Base-by-base conservation (phyloP, 306 rosid species). In the Ormosia semicastrata region DNA sequence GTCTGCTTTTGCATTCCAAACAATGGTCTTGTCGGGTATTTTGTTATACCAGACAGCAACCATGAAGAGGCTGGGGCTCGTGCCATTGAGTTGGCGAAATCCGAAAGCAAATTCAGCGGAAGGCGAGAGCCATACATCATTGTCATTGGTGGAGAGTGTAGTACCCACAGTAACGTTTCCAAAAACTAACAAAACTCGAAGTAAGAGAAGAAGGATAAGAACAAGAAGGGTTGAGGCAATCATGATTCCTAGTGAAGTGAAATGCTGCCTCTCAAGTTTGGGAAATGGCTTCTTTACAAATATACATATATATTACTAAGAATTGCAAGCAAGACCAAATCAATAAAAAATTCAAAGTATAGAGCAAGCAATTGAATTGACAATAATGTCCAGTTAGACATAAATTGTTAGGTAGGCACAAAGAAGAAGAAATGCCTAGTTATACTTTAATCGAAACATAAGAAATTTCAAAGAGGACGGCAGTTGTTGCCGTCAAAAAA, bases 21-120 rank as follows among this genome's bases (percentile, higher is more conserved):
- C 82, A 5, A 90, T 2, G 50, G 90, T 85, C 52, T 33, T 46
- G 14, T 88, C 85, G 0, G 87, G 82, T 49, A 92, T 74, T 6
- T 75, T 88, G 76, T 71, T 24, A 47, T 77, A 90, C 97, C 94
- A 92, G 10, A 84, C 79, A 2, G 90, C 85, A 41, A 90, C 85
- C 79, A 85, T 47, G 77, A 72, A 92, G 11, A 76, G 37, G 36
- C n/a, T 68, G 1, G 74, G 62, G 15, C 8, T 39, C 3, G 71
- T 52, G n/a, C 13, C 47, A 2, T 43, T 60, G 0, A 85, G 69
- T 52, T 49, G 76, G 2, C 34, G 85, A 81, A 92, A 92, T 8
- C 94, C 91, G 1, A 90, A 88, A 2, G 94, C 89, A n/a, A 92
- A 90, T 1, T 92, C 92, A 0, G 85, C 53, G 0, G 87, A 73